Evolutionary conservation across 1,284 basidiomycete genomes (phyloP), one percentile per base, ranked within the genome.

Genomic region (Earliella scabrosa): DNA sequence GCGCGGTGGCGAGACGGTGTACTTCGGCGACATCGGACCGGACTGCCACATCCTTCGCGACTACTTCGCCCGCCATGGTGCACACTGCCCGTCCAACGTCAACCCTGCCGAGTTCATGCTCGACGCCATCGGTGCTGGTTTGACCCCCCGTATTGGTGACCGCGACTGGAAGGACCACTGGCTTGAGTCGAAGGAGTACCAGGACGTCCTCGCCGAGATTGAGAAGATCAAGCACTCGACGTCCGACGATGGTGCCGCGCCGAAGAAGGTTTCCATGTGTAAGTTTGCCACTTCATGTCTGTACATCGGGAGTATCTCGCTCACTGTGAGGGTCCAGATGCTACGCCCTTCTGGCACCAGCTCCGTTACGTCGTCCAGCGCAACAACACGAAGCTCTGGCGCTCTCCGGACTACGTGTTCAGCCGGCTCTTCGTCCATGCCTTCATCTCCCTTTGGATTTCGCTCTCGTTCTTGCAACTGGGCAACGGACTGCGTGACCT

Each of bases 391-490:
- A 86, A 92, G 2, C 79, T 95, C 29, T 96, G 91, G 90, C 80
- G 95, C 54, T 92, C 86, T 14, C 86, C 91, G 0, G 86, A 95
- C 61, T 94, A 93, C 68, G 83, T 86, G 53, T 92, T 90, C 77
- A 94, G 87, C 44, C 85, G 94, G 47, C 77, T 95, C 41, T 93
- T 94, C 72, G 83, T 89, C 6, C 87, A 89, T 61, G 77, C 80
- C 7, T 84, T 89, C 67, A 89, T 96, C 59, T 88, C 91, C 7
- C 76, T 97, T 4, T 86, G 90, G 69, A 82, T 94, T 52, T 89
- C 89, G 27, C 77, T 98, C 49, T 91, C 92, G 13, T 95, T 95
- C 83, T 76, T 98, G 52, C 86, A 90, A 68, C 78, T 95, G 21
- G 82, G 82, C 47, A 74, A 83, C 64, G 87, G 85, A 58, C 61